These are phyloP conservation scores for Aspergillus olivimuriae DNA, from an alignment of 495 filamentous ascomycete genomes.

Conservation along the genomic window DNA sequence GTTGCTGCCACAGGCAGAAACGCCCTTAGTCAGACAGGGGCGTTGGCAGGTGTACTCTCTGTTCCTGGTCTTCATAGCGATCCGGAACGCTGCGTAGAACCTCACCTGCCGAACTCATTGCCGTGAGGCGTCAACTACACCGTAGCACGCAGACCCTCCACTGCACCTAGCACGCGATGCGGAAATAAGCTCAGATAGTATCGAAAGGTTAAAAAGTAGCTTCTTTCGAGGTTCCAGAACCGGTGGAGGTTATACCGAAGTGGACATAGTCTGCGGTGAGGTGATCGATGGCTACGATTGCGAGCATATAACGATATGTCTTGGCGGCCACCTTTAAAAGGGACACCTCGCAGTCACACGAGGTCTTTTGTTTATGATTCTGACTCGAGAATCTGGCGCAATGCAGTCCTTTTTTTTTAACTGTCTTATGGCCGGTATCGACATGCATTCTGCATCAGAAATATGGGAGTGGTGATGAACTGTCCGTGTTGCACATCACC, in stretches of 20 bases:
- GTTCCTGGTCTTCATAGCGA: not conserved
- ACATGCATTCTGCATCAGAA: no score
- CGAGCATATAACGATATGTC: constrained; percentile 25
- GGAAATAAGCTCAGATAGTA: constrained; percentile 21
- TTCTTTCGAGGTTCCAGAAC: constrained; percentile 7
- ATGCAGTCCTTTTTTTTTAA: not conserved
- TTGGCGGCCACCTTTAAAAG: constrained; percentile 21
- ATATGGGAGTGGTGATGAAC: no score
- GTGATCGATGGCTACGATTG: constrained; percentile 33
- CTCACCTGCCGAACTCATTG: constrained; percentile 27
- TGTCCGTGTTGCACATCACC: no score
- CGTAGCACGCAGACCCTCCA: constrained; percentile 11
- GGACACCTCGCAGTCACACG: not conserved
- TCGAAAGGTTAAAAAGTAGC: constrained; percentile 12
- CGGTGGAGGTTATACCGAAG: constrained; percentile 8
- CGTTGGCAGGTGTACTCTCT: not conserved
- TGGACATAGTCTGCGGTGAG: constrained; percentile 22
- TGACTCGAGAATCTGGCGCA: not conserved
- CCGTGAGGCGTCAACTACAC: constrained; percentile 16
- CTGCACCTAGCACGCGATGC: constrained; percentile 3
- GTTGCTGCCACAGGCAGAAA: no score
- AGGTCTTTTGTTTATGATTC: not conserved
- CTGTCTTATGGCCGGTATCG: no score
- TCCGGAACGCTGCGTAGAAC: constrained; percentile 6
- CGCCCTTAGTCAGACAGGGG: not conserved